phyloP scores from a whole-genome alignment of 164 flowering plant genomes.

The Annona cherimola region DNA sequence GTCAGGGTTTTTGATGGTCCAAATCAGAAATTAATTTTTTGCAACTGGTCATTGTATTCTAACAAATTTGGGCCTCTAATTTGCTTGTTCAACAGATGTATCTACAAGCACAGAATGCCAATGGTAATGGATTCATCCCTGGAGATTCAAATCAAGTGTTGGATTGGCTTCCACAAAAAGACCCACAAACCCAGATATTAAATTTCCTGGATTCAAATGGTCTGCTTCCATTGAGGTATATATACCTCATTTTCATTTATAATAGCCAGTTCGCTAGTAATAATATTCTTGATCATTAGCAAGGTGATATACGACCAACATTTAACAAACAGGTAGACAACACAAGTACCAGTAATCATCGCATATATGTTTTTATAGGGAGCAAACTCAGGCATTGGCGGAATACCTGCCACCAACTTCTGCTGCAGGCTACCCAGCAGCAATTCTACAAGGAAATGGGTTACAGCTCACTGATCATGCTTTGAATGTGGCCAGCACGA shows the following conservation, averaged over 20 bases:
- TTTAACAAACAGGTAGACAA: background rate
- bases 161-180: conserved; percentile 34
- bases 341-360: no score
- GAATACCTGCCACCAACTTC: conserved; percentile 4
- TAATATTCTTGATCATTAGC: background rate
- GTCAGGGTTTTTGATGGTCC: no score
- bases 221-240: conserved; percentile 35
- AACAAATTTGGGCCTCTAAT: background rate
- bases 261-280: background rate
- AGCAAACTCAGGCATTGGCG: conserved; percentile 13
- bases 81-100: conserved; percentile 11
- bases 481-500: conserved; percentile 6
- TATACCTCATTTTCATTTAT: background rate
- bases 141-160: conserved; percentile 18
- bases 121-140: conserved; percentile 13
- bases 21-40: no score
- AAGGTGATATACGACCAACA: background rate
- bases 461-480: conserved; percentile 19
- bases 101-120: conserved; percentile 13
- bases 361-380: conserved; percentile 9
- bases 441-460: conserved; percentile 14
- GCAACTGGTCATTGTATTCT: background rate
- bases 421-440: background rate
- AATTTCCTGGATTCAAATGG: conserved; percentile 38
- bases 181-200: conserved; percentile 33